phyloP scores from a whole-genome alignment of 768 basidiomycete species.

The Imleria badia region DNA sequence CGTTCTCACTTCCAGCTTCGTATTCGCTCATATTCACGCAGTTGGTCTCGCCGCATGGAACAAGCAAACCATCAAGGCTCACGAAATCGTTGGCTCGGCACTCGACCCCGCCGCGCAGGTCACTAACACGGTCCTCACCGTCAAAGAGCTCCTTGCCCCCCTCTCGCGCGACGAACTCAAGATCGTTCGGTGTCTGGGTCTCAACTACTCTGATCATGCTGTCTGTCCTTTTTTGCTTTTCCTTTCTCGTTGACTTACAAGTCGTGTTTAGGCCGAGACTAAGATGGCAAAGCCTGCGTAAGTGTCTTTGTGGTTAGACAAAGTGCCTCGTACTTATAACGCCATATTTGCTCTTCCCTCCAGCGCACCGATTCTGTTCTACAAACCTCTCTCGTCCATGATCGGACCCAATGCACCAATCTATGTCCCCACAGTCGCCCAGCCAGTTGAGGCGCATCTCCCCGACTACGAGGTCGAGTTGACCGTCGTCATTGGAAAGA shows the following conservation, averaged over 20 bases:
- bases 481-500: conserved; percentile 79
- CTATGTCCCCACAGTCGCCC: conserved; percentile 62
- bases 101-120: conserved; percentile 67
- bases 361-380: conserved; percentile 75
- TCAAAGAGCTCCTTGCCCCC: conserved; percentile 68
- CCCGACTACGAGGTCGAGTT: conserved; percentile 86
- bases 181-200: conserved; percentile 71
- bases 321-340: neutral
- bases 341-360: neutral
- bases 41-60: conserved; percentile 59
- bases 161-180: conserved; percentile 65
- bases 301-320: conserved; percentile 19
- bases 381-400: conserved; percentile 70
- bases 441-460: conserved; percentile 66
- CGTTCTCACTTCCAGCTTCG: neutral
- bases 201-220: conserved; percentile 87
- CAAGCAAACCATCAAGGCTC: conserved; percentile 57
- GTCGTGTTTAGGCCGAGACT: conserved; percentile 55
- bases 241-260: neutral
- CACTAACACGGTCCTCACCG: conserved; percentile 62
- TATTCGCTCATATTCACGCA: conserved; percentile 27
- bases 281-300: conserved; percentile 65
- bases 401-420: conserved; percentile 71
- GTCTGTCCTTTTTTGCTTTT: conserved; percentile 35
- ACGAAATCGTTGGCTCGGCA: conserved; percentile 70